Conservation (phyloP, 2,329 filamentous ascomycete genomes). For the Coleophoma crateriformis region DNA sequence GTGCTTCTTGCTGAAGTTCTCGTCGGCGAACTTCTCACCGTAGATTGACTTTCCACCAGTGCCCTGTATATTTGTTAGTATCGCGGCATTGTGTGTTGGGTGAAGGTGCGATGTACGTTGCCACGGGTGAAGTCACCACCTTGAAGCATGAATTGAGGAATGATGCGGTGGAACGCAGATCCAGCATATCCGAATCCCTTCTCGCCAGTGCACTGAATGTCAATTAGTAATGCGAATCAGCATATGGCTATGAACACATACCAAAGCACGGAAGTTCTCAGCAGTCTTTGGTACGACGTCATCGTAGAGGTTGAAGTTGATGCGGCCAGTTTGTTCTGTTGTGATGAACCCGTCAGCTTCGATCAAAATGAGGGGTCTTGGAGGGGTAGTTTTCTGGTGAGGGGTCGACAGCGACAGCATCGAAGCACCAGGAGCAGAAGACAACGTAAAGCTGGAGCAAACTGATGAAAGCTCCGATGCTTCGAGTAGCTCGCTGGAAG, state of each 20-base stretch:
- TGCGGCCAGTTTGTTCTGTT: slow-evolving; percentile 63
- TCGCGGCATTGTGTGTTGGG: slow-evolving; percentile 33
- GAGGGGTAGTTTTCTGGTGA: not conserved
- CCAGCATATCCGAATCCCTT: slow-evolving; percentile 79
- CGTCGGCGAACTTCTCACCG: slow-evolving; percentile 88
- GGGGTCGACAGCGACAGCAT: no score
- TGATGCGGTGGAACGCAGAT: slow-evolving; percentile 88
- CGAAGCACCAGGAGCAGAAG: no score
- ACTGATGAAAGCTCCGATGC: slow-evolving; percentile 3
- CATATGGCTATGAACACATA: no score
- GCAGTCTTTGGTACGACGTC: slow-evolving; percentile 83
- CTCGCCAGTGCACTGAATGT: slow-evolving; percentile 58
- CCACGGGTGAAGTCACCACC: slow-evolving; percentile 91
- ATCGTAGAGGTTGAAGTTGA: slow-evolving; percentile 87
- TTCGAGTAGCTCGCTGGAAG: not conserved
- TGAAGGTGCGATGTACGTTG: slow-evolving; percentile 57
- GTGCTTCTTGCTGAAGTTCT: slow-evolving; percentile 84
- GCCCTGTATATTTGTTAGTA: slow-evolving; percentile 53
- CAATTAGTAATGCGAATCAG: no score
- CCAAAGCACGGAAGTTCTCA: slow-evolving; percentile 75
- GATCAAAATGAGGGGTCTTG: slow-evolving; percentile 6
- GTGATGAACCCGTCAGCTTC: slow-evolving; percentile 17
- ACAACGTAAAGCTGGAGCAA: no score
- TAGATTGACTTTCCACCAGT: slow-evolving; percentile 92
- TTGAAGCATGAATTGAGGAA: slow-evolving; percentile 92